These are phyloP conservation scores for Pythium folliculosum DNA, from an alignment of 352 stramenopile genomes.

Conservation along the genomic window DNA sequence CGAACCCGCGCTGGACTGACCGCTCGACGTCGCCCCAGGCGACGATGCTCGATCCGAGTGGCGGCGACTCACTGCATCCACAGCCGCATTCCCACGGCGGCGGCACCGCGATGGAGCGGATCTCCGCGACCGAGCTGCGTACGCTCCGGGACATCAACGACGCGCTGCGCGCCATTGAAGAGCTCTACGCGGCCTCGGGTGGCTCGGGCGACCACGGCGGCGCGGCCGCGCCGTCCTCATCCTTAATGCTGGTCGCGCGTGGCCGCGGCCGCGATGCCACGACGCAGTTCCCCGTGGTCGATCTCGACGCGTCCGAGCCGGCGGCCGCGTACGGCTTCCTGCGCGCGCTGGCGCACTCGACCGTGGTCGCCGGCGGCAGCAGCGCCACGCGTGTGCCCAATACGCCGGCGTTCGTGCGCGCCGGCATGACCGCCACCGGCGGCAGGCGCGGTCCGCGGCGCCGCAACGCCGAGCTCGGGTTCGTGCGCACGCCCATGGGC, in stretches of 20 bases:
- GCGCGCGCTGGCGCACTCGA: constrained; percentile 45
- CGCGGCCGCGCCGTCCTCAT: neutral
- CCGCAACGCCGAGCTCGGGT: constrained; percentile 15
- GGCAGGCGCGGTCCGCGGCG: neutral
- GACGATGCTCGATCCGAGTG: neutral
- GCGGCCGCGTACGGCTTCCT: constrained; percentile 27
- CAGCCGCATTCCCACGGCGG: neutral
- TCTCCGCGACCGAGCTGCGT: constrained; percentile 37
- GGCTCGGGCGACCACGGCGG: constrained; percentile 21
- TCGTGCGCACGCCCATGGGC: constrained; percentile 15
- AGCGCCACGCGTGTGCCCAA: neutral
- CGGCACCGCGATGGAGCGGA: constrained; percentile 32
- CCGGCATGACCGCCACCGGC: neutral
- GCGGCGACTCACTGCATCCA: constrained; percentile 4
- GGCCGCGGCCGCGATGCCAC: neutral
- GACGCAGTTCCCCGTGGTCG: constrained; percentile 39
- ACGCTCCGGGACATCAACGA: constrained; percentile 44
- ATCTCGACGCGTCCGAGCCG: neutral
- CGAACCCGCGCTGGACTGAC: constrained; percentile 11
- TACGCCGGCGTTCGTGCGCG: constrained; percentile 26
- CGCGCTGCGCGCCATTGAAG: constrained; percentile 36
- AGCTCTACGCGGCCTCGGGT: constrained; percentile 36
- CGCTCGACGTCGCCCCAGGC: neutral
- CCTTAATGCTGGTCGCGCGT: neutral
- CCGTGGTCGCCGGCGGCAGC: constrained; percentile 31